Percentiles rank a stretch among this genome's conserved stretches.
These are phyloP conservation scores for Melaleuca quinquenervia DNA, from an alignment of 345 rosid species.

Conservation along the genomic window DNA sequence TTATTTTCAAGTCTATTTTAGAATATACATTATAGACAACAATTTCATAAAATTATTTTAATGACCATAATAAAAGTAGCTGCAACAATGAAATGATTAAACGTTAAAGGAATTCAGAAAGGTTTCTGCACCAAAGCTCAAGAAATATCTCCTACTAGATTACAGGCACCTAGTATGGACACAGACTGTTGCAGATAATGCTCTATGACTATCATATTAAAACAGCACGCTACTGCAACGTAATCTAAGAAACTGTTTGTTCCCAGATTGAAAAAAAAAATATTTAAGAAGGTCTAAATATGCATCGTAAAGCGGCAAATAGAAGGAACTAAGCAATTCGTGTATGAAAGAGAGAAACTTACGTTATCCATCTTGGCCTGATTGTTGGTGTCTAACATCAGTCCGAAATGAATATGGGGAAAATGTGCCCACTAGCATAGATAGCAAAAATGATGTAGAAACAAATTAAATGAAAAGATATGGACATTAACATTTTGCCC, in stretches of 20 bases:
- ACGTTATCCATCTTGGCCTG: constrained; percentile 47
- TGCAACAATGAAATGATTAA: background rate
- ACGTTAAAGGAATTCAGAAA: background rate
- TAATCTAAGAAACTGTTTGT: background rate
- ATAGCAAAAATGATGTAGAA: background rate
- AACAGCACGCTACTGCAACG: background rate
- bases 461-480: background rate
- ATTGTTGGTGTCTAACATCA: constrained; percentile 71
- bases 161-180: background rate
- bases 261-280: fast-evolving
- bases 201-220: background rate
- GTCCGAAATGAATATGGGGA: constrained; percentile 84
- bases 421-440: constrained; percentile 78
- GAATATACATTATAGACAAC: background rate
- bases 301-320: background rate
- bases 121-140: background rate
- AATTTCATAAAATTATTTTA: background rate
- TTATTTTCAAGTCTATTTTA: background rate
- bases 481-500: background rate
- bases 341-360: constrained; percentile 7
- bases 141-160: background rate
- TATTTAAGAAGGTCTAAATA: background rate
- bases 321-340: background rate
- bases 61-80: background rate
- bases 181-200: background rate